Base-by-base conservation (phyloP, 2,329 filamentous ascomycete genomes). In the Neophaeococcomyces mojaviensis region DNA sequence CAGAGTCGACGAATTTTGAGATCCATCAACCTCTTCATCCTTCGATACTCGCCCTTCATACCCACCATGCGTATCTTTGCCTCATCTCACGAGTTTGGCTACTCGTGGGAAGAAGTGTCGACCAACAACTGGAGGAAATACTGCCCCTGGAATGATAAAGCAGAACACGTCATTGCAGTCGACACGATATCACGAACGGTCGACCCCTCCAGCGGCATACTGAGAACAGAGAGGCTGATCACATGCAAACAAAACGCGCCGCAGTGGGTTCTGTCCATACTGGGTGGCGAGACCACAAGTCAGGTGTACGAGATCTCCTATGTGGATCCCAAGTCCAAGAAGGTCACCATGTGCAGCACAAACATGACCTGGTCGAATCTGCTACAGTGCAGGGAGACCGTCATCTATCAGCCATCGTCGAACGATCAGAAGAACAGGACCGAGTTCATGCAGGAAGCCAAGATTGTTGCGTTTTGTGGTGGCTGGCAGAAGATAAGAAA, bases 101-200 rank as follows among this genome's bases (percentile, higher is more conserved):
- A 98, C 76, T 94, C 90, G 37, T 98, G 92, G 92, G 88, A 95
- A 62, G 90, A 97, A 68, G 92, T 98, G 30, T 95, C 88, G 20
- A 88, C 88, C 12, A 88, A 86, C 64, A 98, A 98, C 77, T 98
- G 92, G 92, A 84, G 82, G 58, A 98, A 98, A 68, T 98, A 98
- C 71, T 94, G 88, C 61, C 90, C 90, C 16, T 97, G 92, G 90
- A 98, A 98, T 73, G 86, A 96, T 67, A 92, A 95, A 71, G 89
- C 86, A n/a, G 87, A 88, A 33, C 92, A 98, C 68, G 92, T 98
- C 56, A 81, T 94, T 55, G 89, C 88, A 56, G 92, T 97, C 61
- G 92, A 98, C 71, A 97, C 90, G 12, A 69, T 98, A 59, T 84
- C 81, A 44, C 86, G 92, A 53, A 65, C 65, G 8, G 71, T 86